A percentile compares a stretch with the other conserved stretches of the same genome.
Conservation (phyloP, 2,329 filamentous ascomycete species). For the Neospermospora avenae region DNA sequence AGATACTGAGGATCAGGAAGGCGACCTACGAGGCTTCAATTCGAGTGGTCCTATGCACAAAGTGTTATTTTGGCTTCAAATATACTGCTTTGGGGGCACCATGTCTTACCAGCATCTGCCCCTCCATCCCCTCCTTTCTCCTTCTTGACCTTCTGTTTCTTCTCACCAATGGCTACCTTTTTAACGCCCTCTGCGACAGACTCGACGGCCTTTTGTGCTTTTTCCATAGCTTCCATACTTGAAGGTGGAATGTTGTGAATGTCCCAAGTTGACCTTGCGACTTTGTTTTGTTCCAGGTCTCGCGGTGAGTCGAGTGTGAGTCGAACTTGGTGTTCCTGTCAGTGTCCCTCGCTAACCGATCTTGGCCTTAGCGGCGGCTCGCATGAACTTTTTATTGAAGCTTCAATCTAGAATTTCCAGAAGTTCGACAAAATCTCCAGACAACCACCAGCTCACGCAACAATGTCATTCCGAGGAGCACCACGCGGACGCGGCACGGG, state of each 20-base stretch:
- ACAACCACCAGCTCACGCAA: conserved; percentile 35
- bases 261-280: conserved; percentile 7
- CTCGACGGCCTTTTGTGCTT: conserved; percentile 46
- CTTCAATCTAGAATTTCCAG: conserved; percentile 15
- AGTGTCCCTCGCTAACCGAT: not conserved
- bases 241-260: conserved; percentile 13
- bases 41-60: conserved; percentile 10
- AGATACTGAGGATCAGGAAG: no score
- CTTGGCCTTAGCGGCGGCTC: not conserved
- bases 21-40: conserved; percentile 9
- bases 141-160: conserved; percentile 43
- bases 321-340: conserved; percentile 2
- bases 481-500: conserved; percentile 52
- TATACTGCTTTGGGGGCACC: not conserved
- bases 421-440: conserved; percentile 24
- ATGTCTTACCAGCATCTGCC: conserved; percentile 19
- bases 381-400: conserved; percentile 8
- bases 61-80: not conserved
- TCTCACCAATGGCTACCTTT: conserved; percentile 51
- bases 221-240: conserved; percentile 51
- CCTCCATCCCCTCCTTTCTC: conserved; percentile 48
- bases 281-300: not conserved
- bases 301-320: conserved; percentile 2
- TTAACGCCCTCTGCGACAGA: conserved; percentile 56
- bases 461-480: conserved; percentile 50